Percentiles rank a stretch among this genome's conserved stretches.
phyloP scores from a whole-genome alignment of 495 filamentous ascomycete species.

The Physcia stellaris region DNA sequence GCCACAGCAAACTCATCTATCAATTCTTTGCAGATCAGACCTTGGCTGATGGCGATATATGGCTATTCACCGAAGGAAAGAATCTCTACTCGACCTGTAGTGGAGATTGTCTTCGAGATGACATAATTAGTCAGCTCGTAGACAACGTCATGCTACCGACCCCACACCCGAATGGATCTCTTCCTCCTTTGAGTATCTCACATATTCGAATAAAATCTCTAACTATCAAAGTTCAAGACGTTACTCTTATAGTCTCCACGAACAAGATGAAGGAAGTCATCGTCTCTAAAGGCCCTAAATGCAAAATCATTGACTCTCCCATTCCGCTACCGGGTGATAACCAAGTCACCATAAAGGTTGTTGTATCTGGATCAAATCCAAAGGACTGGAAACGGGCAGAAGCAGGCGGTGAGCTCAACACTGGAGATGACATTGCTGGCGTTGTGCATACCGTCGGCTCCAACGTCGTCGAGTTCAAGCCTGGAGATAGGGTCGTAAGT shows the following conservation, averaged over 20 bases:
- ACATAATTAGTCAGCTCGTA: too few species aligned
- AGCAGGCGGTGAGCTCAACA: constrained; percentile 26
- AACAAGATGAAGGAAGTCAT: constrained; percentile 52
- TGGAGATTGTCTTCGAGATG: too few species aligned
- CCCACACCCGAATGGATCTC: too few species aligned
- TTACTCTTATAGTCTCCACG: too few species aligned
- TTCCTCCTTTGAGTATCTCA: too few species aligned
- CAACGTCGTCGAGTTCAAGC: constrained; percentile 46
- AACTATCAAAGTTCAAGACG: too few species aligned
- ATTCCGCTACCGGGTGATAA: constrained; percentile 45
- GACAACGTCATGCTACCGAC: too few species aligned
- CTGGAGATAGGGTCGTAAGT: constrained; percentile 48
- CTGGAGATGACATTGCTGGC: constrained; percentile 63
- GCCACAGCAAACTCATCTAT: background rate
- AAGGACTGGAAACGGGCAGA: constrained; percentile 57
- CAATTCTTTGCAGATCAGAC: too few species aligned
- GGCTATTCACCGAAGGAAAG: too few species aligned
- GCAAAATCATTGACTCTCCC: constrained; percentile 49
- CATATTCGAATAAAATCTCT: too few species aligned
- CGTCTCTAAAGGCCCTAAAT: constrained; percentile 35
- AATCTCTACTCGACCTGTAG: too few species aligned
- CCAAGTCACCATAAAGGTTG: constrained; percentile 58
- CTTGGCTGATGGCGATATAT: too few species aligned
- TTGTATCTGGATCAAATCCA: constrained; percentile 58
- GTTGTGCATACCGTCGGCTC: constrained; percentile 48